Evolutionary conservation across 2,329 filamentous ascomycete species (phyloP), one percentile per base, ranked within the genome.

Genomic region (Ilyonectria mors-panacis): DNA sequence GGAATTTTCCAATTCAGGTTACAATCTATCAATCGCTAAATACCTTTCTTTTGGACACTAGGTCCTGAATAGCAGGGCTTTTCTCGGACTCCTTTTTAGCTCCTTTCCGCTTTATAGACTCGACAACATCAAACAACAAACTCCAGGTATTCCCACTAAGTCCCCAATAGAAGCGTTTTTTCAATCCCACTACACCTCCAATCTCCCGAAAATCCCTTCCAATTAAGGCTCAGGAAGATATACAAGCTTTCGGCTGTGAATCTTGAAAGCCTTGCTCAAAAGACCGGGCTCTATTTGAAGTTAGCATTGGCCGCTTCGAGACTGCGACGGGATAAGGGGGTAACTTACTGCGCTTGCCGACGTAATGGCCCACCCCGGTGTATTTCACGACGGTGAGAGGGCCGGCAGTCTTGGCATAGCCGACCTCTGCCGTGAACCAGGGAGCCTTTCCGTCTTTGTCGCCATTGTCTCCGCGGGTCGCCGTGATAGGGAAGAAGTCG

Each of bases 261-360:
- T 7, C 6, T 35, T n/a, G 19, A 65, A 50, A 3, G 50, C 5
- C 7, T 23, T 26, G 4, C 30, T 50, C 33, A 62, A 17, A 6
- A 26, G 30, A 9, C n/a, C 23, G 1, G 58, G 57, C 23, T 48
- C 57, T 61, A 21, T 15, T 17, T 8, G 12, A 33, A 12, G 60
- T 65, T 39, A 61, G 57, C 2, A 30, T 6, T 13, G 28, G 12
- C 9, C 4, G 1, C 7, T 17, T 9, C 4, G 9, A 19, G 6
- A 19, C 17, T 8, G 19, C 28, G 47, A 13, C 4, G 26, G 26
- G 26, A 26, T 6, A 13, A 17, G 13, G 23, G 23, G 48, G 21
- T 23, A 10, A 55, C 58, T 35, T 28, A 61, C 63, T 50, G 3
- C 17, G 23, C n/a, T 48, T 53, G 1, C 39, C 56, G 10, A 65